These are phyloP conservation scores for Trichoderma cornu-damae DNA, from an alignment of 2,329 filamentous ascomycete genomes.

Conservation along the genomic window DNA sequence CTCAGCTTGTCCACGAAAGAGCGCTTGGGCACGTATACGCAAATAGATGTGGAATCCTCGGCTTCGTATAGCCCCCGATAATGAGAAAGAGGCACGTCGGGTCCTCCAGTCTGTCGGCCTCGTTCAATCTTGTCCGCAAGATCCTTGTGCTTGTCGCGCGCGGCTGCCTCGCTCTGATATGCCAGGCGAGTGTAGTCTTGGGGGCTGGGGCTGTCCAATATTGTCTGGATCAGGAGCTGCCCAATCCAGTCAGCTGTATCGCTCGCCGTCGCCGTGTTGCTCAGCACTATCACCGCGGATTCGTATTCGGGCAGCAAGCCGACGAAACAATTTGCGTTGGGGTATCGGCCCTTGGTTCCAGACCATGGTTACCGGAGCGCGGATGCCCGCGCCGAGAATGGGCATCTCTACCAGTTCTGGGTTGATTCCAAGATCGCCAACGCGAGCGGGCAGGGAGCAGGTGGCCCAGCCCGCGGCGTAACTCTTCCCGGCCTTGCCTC, in stretches of 20 bases:
- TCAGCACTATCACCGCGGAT: slow-evolving; percentile 18
- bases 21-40: too few species aligned
- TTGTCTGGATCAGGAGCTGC: slow-evolving; percentile 3
- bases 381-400: neutral
- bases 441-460: neutral
- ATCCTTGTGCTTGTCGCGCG: neutral
- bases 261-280: slow-evolving; percentile 13
- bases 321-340: neutral
- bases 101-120: neutral
- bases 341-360: neutral
- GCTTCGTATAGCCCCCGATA: neutral
- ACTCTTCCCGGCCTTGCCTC: neutral
- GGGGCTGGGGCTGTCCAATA: neutral
- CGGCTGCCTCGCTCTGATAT: neutral
- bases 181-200: neutral
- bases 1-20: neutral
- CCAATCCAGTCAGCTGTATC: slow-evolving; percentile 21
- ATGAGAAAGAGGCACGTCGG: neutral
- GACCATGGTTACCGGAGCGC: neutral
- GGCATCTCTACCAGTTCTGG: neutral
- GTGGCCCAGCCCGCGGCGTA: neutral
- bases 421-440: slow-evolving; percentile 2
- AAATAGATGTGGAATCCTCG: neutral
- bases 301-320: slow-evolving; percentile 18
- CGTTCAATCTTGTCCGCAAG: neutral